These are phyloP conservation scores for Aspergillus sp. DNA, from an alignment of 2,329 filamentous ascomycete genomes.

Conservation along the genomic window DNA sequence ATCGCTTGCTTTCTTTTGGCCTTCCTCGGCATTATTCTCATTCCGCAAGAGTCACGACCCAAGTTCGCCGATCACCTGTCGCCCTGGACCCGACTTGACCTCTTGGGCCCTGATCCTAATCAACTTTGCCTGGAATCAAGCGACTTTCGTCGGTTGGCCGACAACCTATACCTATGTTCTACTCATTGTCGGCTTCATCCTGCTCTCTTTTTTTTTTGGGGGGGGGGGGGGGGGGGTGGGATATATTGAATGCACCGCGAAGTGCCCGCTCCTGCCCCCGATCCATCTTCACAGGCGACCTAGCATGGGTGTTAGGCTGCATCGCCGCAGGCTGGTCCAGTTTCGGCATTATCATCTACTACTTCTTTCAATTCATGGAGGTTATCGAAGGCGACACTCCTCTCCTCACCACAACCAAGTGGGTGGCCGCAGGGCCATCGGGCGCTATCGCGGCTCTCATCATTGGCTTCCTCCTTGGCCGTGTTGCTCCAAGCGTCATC, in stretches of 20 bases:
- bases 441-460: conserved; percentile 28
- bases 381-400: conserved; percentile 25
- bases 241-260: conserved; percentile 41
- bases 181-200: conserved; percentile 49
- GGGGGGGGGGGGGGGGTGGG: no score
- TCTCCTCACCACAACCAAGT: conserved; percentile 22
- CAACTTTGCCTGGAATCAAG: conserved; percentile 61
- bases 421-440: conserved; percentile 19
- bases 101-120: conserved; percentile 49
- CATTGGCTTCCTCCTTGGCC: conserved; percentile 28
- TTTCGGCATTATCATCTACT: conserved; percentile 50
- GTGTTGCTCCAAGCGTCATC: conserved; percentile 22
- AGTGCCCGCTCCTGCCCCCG: conserved; percentile 53
- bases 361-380: conserved; percentile 47
- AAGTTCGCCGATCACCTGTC: conserved; percentile 2
- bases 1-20: conserved; percentile 37
- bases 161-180: conserved; percentile 47
- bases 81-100: conserved; percentile 23
- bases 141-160: conserved; percentile 51
- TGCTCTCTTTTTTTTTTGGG: conserved; percentile 52
- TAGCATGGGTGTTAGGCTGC: conserved; percentile 50
- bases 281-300: conserved; percentile 41
- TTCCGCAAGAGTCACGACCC: conserved; percentile 6
- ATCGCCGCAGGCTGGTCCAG: conserved; percentile 49
- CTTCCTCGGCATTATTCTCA: conserved; percentile 21